Conservation (phyloP, 495 filamentous ascomycete species). For the Aspergillus campestris region DNA sequence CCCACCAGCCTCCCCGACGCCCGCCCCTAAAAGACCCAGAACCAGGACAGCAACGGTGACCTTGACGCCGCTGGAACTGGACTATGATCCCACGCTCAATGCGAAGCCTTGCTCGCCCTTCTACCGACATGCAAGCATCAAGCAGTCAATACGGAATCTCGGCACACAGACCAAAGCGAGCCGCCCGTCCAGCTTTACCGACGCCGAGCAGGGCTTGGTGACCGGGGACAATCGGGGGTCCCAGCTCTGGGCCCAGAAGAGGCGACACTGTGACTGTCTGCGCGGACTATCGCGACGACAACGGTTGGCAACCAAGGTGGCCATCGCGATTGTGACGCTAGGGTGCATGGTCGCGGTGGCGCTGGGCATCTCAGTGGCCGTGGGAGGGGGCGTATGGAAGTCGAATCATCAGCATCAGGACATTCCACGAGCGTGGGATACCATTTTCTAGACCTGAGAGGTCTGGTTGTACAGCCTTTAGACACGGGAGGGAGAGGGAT, state of each 20-base stretch:
- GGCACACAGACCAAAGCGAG: conserved; percentile 25
- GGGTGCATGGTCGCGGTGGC: conserved; percentile 53
- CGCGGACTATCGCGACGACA: conserved; percentile 40
- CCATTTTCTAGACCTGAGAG: neutral
- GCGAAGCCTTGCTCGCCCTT: conserved; percentile 51
- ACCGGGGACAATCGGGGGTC: conserved; percentile 16
- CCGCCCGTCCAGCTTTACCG: conserved; percentile 14
- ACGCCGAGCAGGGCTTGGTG: conserved; percentile 16
- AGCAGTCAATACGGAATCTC: conserved; percentile 35
- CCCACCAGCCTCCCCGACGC: too few species aligned
- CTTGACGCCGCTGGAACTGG: conserved; percentile 1
- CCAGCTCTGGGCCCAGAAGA: conserved; percentile 36
- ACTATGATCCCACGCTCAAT: conserved; percentile 35
- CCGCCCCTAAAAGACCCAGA: too few species aligned
- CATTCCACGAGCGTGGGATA: conserved; percentile 11
- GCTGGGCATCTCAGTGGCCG: conserved; percentile 52
- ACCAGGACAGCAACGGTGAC: neutral
- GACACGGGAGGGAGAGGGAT: too few species aligned
- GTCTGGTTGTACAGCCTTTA: conserved; percentile 1
- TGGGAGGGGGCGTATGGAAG: conserved; percentile 51
- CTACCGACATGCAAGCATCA: conserved; percentile 46
- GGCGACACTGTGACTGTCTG: conserved; percentile 25
- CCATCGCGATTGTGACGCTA: conserved; percentile 48
- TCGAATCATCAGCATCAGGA: conserved; percentile 20
- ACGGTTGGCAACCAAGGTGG: conserved; percentile 41